Base-by-base conservation (phyloP, 352 stramenopile species). In the Globisporangium megalacanthum region DNA sequence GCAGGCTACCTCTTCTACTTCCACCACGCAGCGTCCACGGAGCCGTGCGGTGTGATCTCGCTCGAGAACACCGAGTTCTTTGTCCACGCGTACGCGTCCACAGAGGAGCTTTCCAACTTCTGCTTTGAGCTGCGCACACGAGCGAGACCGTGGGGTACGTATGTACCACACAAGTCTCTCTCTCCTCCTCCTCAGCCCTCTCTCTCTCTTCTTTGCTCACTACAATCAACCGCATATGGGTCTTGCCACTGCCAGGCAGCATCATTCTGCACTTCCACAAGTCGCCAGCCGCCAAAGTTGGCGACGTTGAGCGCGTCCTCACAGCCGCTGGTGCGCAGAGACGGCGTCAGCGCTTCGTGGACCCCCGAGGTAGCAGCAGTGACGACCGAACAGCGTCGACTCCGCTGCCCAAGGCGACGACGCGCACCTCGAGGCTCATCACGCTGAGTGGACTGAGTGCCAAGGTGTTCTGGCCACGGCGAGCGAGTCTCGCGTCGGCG, bases 1-100 rank as follows among this genome's bases (percentile, higher is more conserved):
- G 17, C 47, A 92, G 79, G 72, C 50, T 89, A 87, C 54, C 57
- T 92, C 37, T 90, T 92, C 66, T 92, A 90, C 79, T 92, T 92
- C 48, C 77, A 85, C 47, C 69, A 73, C 46, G 65, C 74, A 4
- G 53, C 64, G 15, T 65, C 77, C 11, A 68, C 62, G 1, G 72
- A 83, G 50, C 82, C 79, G 4, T 88, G 76, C 54, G 82, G 82
- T 0, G 67, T 92, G 17, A 60, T 92, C 17, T 64, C 79, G 13
- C 61, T 92, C 13, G 69, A 85, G 45, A 76, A 79, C 59, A 64
- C 82, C 10, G 72, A 89, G 62, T 92, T 82, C 57, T 70, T 85
- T 35, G 66, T 77, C 25, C 82, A 92, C 66, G 88, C 81, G 60
- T 90, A 92, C 59, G 75, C 77, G 17, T 78, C 77, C 4, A 83